Percentiles rank a stretch among this genome's conserved stretches.
These are phyloP conservation scores for Xylaria sp. DNA, from an alignment of 2,329 filamentous ascomycete genomes.

Conservation along the genomic window DNA sequence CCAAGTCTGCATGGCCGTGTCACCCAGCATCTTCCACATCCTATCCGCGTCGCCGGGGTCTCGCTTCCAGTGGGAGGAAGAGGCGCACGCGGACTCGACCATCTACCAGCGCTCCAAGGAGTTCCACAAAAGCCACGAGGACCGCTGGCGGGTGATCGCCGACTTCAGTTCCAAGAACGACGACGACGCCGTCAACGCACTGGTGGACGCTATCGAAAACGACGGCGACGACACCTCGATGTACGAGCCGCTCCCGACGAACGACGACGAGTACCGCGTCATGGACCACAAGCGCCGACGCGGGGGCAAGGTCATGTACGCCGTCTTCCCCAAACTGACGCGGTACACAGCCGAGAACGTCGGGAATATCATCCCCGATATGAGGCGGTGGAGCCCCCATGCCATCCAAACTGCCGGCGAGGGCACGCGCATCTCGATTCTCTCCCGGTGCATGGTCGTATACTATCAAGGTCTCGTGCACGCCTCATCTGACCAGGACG, in stretches of 20 bases:
- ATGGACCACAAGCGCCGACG: conserved; percentile 44
- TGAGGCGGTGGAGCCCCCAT: background rate
- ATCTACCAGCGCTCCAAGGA: conserved; percentile 43
- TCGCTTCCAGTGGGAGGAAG: conserved; percentile 46
- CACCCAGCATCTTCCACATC: conserved; percentile 47
- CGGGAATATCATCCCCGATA: conserved; percentile 23
- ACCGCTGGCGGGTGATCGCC: conserved; percentile 31
- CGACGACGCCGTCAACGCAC: background rate
- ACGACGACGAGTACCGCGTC: conserved; percentile 25
- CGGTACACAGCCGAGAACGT: conserved; percentile 45
- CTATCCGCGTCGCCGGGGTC: conserved; percentile 48
- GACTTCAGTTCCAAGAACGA: conserved; percentile 16
- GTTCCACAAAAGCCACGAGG: conserved; percentile 37
- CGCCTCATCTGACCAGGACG: conserved; percentile 25
- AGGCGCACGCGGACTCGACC: conserved; percentile 42
- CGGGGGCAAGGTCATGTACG: conserved; percentile 50
- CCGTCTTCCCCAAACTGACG: conserved; percentile 50
- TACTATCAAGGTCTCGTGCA: conserved; percentile 51
- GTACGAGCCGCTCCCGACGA: conserved; percentile 28
- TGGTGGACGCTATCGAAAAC: background rate
- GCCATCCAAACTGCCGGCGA: conserved; percentile 30
- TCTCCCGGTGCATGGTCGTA: conserved; percentile 44
- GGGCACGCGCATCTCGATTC: conserved; percentile 45
- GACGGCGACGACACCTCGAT: background rate
- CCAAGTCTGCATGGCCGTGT: conserved; percentile 48